Conservation (phyloP, 2,329 filamentous ascomycete genomes). For the Drechslerella dactyloides region DNA sequence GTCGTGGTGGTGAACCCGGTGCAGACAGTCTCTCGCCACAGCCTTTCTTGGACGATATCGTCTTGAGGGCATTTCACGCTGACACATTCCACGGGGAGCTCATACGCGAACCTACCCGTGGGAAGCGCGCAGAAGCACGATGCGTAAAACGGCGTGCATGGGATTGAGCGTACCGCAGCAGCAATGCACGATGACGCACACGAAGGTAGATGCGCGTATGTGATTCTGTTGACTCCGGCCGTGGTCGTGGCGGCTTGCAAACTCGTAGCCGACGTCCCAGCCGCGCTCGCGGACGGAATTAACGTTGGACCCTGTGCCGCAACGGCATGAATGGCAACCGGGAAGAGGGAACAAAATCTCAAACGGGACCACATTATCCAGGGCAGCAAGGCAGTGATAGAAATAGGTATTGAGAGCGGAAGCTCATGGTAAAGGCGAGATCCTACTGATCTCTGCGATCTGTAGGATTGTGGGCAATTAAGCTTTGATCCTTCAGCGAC, state of each 20-base stretch:
- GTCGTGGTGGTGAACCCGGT: constrained; percentile 19
- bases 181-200: constrained; percentile 34
- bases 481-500: no score
- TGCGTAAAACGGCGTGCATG: constrained; percentile 33
- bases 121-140: constrained; percentile 41
- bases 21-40: constrained; percentile 32
- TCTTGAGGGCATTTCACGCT: constrained; percentile 24
- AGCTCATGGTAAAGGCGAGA: no score
- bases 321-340: no score
- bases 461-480: no score
- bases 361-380: no score
- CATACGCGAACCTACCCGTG: constrained; percentile 26
- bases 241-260: constrained; percentile 11
- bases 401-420: no score
- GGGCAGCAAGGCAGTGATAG: no score
- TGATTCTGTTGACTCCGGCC: constrained; percentile 32
- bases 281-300: constrained; percentile 8
- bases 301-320: no score
- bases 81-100: constrained; percentile 39
- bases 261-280: neutral
- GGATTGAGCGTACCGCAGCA: constrained; percentile 32
- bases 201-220: constrained; percentile 38
- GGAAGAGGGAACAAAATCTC: no score
- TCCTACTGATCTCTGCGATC: no score
- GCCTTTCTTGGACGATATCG: constrained; percentile 35